Evolutionary conservation across 2,329 filamentous ascomycete species (phyloP).

Genomic region (Cladosporium halotolerans): DNA sequence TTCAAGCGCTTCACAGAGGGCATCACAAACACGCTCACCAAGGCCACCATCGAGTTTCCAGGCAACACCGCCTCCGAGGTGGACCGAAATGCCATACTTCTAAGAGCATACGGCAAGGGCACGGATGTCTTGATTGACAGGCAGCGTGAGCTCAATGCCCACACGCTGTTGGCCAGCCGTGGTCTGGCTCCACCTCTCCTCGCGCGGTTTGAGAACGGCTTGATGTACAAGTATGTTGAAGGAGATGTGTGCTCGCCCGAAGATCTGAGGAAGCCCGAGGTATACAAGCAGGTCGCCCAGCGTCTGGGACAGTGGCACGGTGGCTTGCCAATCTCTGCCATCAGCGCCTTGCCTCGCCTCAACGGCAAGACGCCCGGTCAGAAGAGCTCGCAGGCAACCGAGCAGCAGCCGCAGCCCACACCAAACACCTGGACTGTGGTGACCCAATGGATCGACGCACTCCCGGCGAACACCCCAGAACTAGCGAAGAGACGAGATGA

Average conservation of each 20-base stretch:
- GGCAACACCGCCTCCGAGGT: slow-evolving; percentile 69
- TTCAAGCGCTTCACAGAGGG: slow-evolving; percentile 93
- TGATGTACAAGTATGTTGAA: slow-evolving; percentile 86
- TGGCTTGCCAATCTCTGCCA: slow-evolving; percentile 50
- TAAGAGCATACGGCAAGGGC: slow-evolving; percentile 89
- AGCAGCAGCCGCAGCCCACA: slow-evolving; percentile 54
- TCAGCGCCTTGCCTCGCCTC: slow-evolving; percentile 34
- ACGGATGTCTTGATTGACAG: slow-evolving; percentile 95
- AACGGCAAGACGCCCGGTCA: slow-evolving; percentile 17
- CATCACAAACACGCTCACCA: slow-evolving; percentile 90
- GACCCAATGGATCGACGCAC: slow-evolving; percentile 87
- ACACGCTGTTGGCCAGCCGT: slow-evolving; percentile 78
- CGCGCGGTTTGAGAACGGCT: slow-evolving; percentile 89
- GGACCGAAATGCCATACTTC: slow-evolving; percentile 77
- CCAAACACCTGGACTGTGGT: slow-evolving; percentile 92
- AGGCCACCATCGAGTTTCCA: slow-evolving; percentile 63
- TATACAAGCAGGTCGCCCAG: slow-evolving; percentile 78
- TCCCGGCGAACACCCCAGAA: slow-evolving; percentile 66
- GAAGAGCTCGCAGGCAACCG: slow-evolving; percentile 40
- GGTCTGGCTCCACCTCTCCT: slow-evolving; percentile 80
- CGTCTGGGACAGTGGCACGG: slow-evolving; percentile 93
- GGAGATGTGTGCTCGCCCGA: slow-evolving; percentile 73
- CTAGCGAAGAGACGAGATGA: slow-evolving; percentile 60
- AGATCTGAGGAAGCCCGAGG: slow-evolving; percentile 67
- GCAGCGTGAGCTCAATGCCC: slow-evolving; percentile 60